Evolutionary conservation across 192 early-diverging fungal genomes (phyloP).

Genomic region (Coemansia sp.): DNA sequence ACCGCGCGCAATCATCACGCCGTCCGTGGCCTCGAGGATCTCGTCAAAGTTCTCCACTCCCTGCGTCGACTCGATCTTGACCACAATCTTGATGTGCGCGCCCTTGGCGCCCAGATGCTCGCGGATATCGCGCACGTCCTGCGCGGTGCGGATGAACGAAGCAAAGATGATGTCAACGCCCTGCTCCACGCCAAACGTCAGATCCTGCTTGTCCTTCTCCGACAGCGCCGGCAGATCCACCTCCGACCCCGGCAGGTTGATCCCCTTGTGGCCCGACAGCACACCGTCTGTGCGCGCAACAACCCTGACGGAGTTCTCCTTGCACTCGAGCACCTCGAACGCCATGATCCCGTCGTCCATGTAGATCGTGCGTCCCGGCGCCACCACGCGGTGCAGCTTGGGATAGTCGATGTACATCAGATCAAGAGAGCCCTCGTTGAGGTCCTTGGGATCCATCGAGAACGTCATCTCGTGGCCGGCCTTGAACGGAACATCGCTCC

Average conservation of each 20-base stretch:
- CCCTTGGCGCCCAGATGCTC: constrained; percentile 78
- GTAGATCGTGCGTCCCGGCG: constrained; percentile 73
- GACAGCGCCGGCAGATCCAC: constrained; percentile 96
- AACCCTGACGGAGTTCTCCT: constrained; percentile 63
- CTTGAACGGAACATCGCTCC: constrained; percentile 69
- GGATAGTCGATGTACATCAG: constrained; percentile 80
- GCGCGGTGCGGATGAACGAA: constrained; percentile 91
- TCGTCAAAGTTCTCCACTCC: constrained; percentile 99
- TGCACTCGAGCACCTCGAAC: constrained; percentile 83
- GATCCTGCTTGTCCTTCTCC: constrained; percentile 89
- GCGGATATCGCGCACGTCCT: constrained; percentile 90
- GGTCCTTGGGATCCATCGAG: constrained; percentile 65
- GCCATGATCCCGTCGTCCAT: constrained; percentile 96
- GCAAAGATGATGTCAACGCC: constrained; percentile 95
- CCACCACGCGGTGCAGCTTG: constrained; percentile 75
- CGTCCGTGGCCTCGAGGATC: constrained; percentile 90
- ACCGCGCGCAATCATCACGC: constrained; percentile 98
- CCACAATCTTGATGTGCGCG: constrained; percentile 89
- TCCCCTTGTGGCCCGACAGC: constrained; percentile 91
- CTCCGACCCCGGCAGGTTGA: constrained; percentile 88
- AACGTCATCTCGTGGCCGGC: constrained; percentile 81
- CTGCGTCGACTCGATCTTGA: constrained; percentile 98
- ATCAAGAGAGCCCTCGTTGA: constrained; percentile 62
- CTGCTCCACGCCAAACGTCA: constrained; percentile 90
- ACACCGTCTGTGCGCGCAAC: constrained; percentile 82